A percentile compares a stretch with the other conserved stretches of the same genome.
Evolutionary conservation across 177 flowering plant genomes (phyloP).

Genomic region (Vitis hybrid): DNA sequence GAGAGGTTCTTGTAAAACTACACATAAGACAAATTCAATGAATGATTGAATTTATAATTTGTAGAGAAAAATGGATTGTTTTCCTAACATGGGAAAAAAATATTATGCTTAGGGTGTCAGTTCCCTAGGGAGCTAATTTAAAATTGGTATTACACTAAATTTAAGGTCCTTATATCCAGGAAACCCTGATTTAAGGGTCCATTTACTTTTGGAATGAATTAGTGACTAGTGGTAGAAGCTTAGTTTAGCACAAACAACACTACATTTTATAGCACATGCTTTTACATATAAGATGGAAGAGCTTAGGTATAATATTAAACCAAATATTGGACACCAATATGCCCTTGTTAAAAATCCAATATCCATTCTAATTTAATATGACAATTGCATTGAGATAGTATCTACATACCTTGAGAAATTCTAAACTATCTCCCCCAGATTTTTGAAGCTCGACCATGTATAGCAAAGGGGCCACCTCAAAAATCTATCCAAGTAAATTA

Average conservation of each 20-base stretch:
- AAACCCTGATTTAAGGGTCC: no score
- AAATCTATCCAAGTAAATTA: constrained; percentile 45
- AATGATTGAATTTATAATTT: background rate
- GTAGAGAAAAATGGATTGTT: background rate
- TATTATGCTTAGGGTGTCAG: background rate
- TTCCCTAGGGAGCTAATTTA: no score
- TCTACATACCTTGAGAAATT: constrained; percentile 83
- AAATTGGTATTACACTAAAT: no score
- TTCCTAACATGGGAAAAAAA: background rate
- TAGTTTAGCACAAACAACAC: no score
- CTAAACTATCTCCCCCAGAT: constrained; percentile 91
- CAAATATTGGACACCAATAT: no score
- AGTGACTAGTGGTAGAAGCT: no score
- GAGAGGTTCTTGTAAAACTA: constrained; percentile 92
- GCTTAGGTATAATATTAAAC: no score
- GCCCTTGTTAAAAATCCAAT: background rate
- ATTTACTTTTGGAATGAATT: no score
- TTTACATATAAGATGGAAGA: no score
- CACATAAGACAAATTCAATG: background rate
- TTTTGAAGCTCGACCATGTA: constrained; percentile 96
- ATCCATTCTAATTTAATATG: background rate
- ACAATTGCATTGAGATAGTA: constrained; percentile 3
- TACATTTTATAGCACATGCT: no score
- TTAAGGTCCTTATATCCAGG: no score
- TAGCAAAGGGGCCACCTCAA: constrained; percentile 96